Conservation (phyloP, 1,284 basidiomycete species). For the Acaromyces ingoldii region DNA sequence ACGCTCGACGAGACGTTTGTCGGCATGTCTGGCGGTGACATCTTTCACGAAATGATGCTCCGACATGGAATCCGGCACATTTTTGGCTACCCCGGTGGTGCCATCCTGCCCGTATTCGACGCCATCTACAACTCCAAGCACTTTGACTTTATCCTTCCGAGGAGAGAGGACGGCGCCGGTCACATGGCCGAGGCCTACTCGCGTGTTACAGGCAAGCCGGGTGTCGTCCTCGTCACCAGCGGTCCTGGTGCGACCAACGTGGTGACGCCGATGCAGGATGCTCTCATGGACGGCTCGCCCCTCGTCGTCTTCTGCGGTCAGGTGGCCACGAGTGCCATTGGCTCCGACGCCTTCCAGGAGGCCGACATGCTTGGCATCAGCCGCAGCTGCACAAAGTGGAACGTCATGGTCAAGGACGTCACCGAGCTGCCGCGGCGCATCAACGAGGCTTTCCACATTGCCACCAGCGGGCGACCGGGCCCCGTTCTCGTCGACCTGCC, state of each 20-base stretch:
- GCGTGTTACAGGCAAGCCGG: conserved; percentile 92
- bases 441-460: conserved; percentile 99
- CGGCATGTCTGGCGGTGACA: conserved; percentile 90
- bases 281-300: conserved; percentile 87
- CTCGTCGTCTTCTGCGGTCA: conserved; percentile 94
- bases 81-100: conserved; percentile 96
- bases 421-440: conserved; percentile 88
- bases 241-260: conserved; percentile 98
- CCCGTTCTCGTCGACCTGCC: conserved; percentile 96
- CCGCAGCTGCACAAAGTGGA: conserved; percentile 97
- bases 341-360: conserved; percentile 97
- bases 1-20: conserved; percentile 62
- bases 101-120: conserved; percentile 96
- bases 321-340: conserved; percentile 95
- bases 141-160: conserved; percentile 90
- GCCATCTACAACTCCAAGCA: conserved; percentile 95
- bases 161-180: conserved; percentile 95
- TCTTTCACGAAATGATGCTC: conserved; percentile 99
- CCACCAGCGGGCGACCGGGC: conserved; percentile 89
- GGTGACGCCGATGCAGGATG: conserved; percentile 96
- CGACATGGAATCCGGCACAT: conserved; percentile 92
- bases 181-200: conserved; percentile 99
- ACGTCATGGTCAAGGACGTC: conserved; percentile 99
- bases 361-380: conserved; percentile 96
- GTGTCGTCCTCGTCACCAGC: conserved; percentile 94